A percentile compares a stretch with the other conserved stretches of the same genome.
Conservation (phyloP, 805 yeast species). For the Saccharomycopsis capsularis region DNA sequence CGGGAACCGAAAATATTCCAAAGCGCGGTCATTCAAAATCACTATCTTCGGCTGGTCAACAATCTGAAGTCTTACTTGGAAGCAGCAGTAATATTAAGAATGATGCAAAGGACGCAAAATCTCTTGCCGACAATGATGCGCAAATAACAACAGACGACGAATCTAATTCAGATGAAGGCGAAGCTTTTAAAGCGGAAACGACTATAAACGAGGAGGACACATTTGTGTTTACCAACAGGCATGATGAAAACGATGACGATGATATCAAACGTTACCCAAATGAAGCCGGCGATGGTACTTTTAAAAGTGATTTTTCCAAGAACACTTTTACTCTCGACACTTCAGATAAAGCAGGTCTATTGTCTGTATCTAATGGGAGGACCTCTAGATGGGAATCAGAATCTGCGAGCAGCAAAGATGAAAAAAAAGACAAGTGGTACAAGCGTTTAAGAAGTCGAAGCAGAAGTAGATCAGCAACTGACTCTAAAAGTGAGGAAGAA, state of each 20-base stretch:
- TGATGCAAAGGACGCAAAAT: neutral
- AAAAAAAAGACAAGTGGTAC: slow-evolving; percentile 9
- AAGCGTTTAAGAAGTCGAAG: slow-evolving; percentile 5
- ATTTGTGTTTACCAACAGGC: neutral
- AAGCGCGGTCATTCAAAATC: slow-evolving; percentile 10
- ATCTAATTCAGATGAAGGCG: slow-evolving; percentile 2
- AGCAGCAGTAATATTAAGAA: neutral
- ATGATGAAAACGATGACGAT: neutral
- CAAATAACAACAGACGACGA: slow-evolving; percentile 7
- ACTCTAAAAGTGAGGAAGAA: too few species aligned
- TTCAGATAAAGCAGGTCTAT: too few species aligned
- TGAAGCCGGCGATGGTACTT: too few species aligned
- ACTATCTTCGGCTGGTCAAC: slow-evolving; percentile 1
- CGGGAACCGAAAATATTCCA: neutral
- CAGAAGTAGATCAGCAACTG: neutral
- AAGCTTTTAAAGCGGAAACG: too few species aligned
- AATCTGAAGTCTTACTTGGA: slow-evolving; percentile 2
- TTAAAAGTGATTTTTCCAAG: too few species aligned
- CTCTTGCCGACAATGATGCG: neutral
- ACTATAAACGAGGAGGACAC: too few species aligned
- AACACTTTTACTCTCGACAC: too few species aligned
- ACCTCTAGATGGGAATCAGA: neutral
- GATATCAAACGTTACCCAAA: too few species aligned
- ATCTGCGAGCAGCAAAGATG: neutral
- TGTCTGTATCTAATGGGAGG: slow-evolving; percentile 2